Evolutionary conservation across 306 rosid species (phyloP).

Genomic region (Echinosophora koreensis): DNA sequence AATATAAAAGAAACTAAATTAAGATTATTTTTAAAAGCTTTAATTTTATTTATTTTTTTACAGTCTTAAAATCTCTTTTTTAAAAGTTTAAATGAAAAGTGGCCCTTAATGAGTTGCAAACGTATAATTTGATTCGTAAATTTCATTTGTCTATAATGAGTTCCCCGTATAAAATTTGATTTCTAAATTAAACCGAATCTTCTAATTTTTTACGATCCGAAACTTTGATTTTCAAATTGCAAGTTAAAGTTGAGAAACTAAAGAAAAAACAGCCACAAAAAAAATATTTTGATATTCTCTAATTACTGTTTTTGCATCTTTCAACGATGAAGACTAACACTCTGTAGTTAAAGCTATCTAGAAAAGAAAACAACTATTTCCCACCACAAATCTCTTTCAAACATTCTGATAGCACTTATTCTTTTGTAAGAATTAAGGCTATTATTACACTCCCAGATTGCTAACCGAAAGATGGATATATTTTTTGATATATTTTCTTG

Average conservation of each 20-base stretch:
- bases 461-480: conserved; percentile 37
- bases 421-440: conserved; percentile 4
- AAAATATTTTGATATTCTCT: background rate
- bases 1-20: too few relatives aligned
- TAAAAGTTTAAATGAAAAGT: too few relatives aligned
- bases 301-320: conserved; percentile 4
- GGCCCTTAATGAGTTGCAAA: background rate
- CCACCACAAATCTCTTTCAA: conserved; percentile 45
- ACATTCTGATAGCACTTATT: conserved; percentile 47
- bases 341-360: conserved; percentile 16
- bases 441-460: conserved; percentile 41
- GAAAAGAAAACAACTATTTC: conserved; percentile 8
- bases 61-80: too few relatives aligned
- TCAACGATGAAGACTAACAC: background rate
- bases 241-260: background rate
- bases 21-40: too few relatives aligned
- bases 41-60: too few relatives aligned
- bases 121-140: background rate
- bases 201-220: background rate
- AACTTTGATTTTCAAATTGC: conserved; percentile 5
- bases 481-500: conserved; percentile 32
- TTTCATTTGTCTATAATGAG: background rate
- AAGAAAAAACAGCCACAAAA: conserved; percentile 1
- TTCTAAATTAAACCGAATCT: background rate
- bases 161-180: background rate